These are phyloP conservation scores for Sporothrix curviconia DNA, from an alignment of 2,329 filamentous ascomycete genomes.

Conservation along the genomic window DNA sequence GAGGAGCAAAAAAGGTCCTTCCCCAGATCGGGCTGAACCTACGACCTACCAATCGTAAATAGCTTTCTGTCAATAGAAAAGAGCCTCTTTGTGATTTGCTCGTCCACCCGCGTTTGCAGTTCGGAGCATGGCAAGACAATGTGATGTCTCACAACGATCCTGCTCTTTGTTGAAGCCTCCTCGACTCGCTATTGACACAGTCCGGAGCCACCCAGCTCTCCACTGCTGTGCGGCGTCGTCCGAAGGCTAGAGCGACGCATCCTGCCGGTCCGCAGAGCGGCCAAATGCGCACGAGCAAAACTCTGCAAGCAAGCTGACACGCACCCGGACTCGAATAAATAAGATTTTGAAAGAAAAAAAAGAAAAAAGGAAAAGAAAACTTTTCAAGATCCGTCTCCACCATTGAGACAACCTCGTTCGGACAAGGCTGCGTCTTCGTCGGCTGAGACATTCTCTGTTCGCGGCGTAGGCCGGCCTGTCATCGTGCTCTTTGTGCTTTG, in stretches of 20 bases:
- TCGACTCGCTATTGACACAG: not conserved
- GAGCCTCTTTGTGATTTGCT: not conserved
- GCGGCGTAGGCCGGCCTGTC: too few relatives aligned
- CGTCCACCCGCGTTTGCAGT: too few relatives aligned
- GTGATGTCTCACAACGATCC: not conserved
- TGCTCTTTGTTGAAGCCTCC: not conserved
- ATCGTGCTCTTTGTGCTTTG: too few relatives aligned
- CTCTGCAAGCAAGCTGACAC: not conserved
- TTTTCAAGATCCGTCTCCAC: not conserved
- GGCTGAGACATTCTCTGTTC: not conserved
- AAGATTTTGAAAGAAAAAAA: too few relatives aligned
- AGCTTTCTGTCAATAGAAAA: not conserved
- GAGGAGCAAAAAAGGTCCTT: not conserved
- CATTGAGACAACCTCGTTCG: not conserved
- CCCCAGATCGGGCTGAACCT: slow-evolving; percentile 1
- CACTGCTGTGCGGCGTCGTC: not conserved
- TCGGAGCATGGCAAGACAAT: too few relatives aligned
- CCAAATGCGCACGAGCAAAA: not conserved
- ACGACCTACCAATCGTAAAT: not conserved
- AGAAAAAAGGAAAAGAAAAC: not conserved
- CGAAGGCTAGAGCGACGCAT: not conserved
- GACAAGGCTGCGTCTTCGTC: not conserved
- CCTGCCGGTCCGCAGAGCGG: not conserved
- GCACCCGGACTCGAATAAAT: too few relatives aligned
- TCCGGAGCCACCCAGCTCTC: not conserved